Percentiles rank a stretch among this genome's conserved stretches.
These are phyloP conservation scores for Coemansia aciculifera DNA, from an alignment of 192 early-diverging fungal species.

Conservation along the genomic window DNA sequence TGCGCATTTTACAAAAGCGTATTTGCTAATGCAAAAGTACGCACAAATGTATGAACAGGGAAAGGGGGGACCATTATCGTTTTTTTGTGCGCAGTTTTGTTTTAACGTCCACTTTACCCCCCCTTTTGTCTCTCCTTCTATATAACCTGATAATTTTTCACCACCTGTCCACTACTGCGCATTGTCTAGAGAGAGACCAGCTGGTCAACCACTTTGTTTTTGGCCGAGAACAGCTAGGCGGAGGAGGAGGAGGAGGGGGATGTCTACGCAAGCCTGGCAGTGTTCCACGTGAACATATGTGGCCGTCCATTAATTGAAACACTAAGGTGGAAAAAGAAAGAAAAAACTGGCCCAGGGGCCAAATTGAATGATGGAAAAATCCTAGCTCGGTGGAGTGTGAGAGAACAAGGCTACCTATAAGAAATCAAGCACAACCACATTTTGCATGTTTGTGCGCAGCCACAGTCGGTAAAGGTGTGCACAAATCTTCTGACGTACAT, in stretches of 20 bases:
- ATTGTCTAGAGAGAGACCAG: neutral
- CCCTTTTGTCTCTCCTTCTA: neutral
- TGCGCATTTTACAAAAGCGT: slow-evolving; percentile 3
- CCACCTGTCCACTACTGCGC: neutral
- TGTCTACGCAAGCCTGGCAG: neutral
- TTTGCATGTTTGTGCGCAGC: slow-evolving; percentile 12
- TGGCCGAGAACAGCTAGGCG: neutral
- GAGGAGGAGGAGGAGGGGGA: neutral
- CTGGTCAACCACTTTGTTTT: neutral
- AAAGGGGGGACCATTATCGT: neutral
- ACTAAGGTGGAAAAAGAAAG: neutral
- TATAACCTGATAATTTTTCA: neutral
- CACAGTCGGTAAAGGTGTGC: slow-evolving; percentile 2
- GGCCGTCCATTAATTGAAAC: slow-evolving; percentile 3
- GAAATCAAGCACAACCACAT: slow-evolving; percentile 2
- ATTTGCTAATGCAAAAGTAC: neutral
- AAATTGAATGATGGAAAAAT: neutral
- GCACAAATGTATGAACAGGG: neutral
- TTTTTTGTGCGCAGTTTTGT: slow-evolving; percentile 1
- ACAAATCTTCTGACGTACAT: neutral
- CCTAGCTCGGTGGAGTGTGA: neutral
- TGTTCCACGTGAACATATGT: neutral
- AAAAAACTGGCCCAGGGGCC: neutral
- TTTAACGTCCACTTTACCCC: neutral
- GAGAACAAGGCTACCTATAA: neutral